Evolutionary conservation across 1,284 basidiomycete species (phyloP).

Genomic region (Lentinus polychrous): DNA sequence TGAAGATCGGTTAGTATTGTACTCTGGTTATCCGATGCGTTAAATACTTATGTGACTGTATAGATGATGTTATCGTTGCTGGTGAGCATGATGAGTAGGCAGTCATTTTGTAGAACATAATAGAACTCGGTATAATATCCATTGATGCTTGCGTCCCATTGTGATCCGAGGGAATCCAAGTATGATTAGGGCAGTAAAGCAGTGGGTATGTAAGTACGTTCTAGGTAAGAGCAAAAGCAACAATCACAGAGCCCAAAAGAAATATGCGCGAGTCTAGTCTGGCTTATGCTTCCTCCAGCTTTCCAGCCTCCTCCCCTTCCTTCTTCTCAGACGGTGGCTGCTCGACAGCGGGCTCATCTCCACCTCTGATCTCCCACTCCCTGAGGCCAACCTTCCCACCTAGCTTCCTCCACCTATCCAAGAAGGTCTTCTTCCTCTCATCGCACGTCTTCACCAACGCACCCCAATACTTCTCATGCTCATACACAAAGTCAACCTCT

Average conservation of each 20-base stretch:
- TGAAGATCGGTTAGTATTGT: conserved; percentile 58
- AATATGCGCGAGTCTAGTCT: no score
- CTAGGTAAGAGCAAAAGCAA: no score
- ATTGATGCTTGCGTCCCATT: background rate
- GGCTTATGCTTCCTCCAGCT: no score
- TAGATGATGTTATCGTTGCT: conserved; percentile 62
- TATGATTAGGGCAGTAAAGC: no score
- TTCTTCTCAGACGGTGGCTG: background rate
- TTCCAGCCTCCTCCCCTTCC: no score
- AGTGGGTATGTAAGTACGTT: no score
- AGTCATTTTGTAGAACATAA: conserved; percentile 1
- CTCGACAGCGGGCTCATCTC: background rate
- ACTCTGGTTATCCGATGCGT: conserved; percentile 5
- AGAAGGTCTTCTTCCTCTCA: conserved; percentile 41
- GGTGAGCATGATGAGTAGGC: conserved; percentile 54
- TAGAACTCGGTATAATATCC: background rate
- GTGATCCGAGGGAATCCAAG: no score
- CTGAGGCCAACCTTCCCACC: conserved; percentile 61
- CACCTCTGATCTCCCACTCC: conserved; percentile 64
- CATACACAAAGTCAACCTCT: conserved; percentile 53
- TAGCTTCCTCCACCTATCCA: conserved; percentile 53
- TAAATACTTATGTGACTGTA: background rate
- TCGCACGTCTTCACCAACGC: conserved; percentile 51
- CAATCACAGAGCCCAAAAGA: no score
- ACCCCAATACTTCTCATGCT: conserved; percentile 72